Evolutionary conservation across 495 filamentous ascomycete species (phyloP).

Genomic region (Penicillium maclennaniae): DNA sequence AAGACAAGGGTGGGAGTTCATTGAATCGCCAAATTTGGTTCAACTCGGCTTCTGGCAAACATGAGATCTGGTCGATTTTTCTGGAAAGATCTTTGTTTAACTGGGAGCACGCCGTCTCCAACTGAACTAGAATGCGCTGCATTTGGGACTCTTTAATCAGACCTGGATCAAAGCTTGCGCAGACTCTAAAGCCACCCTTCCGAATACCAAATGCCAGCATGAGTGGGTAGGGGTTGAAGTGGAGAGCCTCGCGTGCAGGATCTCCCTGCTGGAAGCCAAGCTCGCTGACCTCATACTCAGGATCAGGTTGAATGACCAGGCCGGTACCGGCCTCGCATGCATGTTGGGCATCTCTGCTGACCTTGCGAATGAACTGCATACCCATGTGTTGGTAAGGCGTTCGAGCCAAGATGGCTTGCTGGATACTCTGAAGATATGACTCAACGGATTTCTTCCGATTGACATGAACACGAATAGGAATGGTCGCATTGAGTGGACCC

Average conservation of each 20-base stretch:
- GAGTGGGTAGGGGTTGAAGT: constrained; percentile 65
- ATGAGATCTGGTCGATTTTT: constrained; percentile 32
- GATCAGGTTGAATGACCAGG: constrained; percentile 48
- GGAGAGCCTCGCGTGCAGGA: constrained; percentile 57
- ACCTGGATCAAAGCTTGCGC: constrained; percentile 59
- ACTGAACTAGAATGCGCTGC: constrained; percentile 39
- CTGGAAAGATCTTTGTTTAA: constrained; percentile 23
- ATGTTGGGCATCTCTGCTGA: constrained; percentile 57
- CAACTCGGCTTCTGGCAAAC: constrained; percentile 32
- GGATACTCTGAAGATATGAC: constrained; percentile 43
- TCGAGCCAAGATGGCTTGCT: constrained; percentile 48
- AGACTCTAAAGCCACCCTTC: constrained; percentile 52
- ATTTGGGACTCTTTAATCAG: constrained; percentile 39
- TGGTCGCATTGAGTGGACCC: constrained; percentile 60
- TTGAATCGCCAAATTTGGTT: constrained; percentile 42
- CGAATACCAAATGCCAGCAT: constrained; percentile 60
- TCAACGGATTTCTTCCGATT: constrained; percentile 25
- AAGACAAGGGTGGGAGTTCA: constrained; percentile 22
- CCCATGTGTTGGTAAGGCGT: constrained; percentile 65
- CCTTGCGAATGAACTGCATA: constrained; percentile 62
- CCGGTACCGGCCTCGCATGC: constrained; percentile 64
- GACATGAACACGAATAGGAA: constrained; percentile 54
- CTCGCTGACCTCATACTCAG: constrained; percentile 42
- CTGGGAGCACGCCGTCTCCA: constrained; percentile 33
- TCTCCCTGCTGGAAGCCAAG: constrained; percentile 52